Evolutionary conservation across 2,329 filamentous ascomycete species (phyloP), one percentile per base, ranked within the genome.

Genomic region (Monosporascus cannonballus): DNA sequence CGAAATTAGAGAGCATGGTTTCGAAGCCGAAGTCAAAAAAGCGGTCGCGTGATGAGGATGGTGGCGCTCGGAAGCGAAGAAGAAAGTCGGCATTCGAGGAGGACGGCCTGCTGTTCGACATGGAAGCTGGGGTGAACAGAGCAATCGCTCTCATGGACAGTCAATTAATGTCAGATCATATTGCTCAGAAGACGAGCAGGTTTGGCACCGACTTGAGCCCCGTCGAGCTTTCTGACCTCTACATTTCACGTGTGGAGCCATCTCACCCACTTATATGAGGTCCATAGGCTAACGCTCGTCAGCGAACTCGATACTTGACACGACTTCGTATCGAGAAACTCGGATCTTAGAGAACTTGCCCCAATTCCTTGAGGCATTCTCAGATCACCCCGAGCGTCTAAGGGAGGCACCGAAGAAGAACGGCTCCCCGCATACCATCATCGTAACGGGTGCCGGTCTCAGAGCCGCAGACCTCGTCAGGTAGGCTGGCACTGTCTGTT

Each of bases 381-480:
- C 80, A 1, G 76, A 76, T 24, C 79, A 83, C 48, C 76, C 80
- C 1, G 75, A 77, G 51, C 78, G 75, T 51, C 75, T 96, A 20
- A 78, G 78, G 1, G 77, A 81, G 51, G 80, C 88, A 1, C 80
- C 88, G 0, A 81, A 86, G 71, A 76, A 84, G 62, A 85, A 85
- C 41, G 88, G 87, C 6, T 76, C 84, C 1, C 89, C 89, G 34
- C 94, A 97, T 69, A 97, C 93, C 1, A 78, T 99, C 51, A 83
- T 99, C 37, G 81, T 99, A n/a, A 84, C 92, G 14, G 83, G 84
- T 8, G 90, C 92, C 6, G 94, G 90, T 0, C 76, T 96, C 52
- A 80, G 94, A 63, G 91, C 94, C 4, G 91, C 93, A 17, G 89
- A 97, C 65, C 73, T 96, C 47, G 85, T 88, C 27, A 82, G 87